These are phyloP conservation scores for Moesziomyces globuligerus DNA, from an alignment of 1,284 basidiomycete genomes.

Conservation along the genomic window DNA sequence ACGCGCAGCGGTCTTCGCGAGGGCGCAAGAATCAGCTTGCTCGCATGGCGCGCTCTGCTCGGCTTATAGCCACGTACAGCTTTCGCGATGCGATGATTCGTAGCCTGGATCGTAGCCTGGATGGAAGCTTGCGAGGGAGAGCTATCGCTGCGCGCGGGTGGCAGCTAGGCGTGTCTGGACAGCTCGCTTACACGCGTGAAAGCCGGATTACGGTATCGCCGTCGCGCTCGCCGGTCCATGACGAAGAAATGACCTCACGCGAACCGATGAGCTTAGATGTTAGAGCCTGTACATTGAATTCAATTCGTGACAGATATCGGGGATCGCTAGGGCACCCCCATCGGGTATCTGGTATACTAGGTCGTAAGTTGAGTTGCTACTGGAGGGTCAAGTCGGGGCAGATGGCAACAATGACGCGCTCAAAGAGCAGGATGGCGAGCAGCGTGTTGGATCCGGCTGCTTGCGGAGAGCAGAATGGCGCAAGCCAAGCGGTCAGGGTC, in stretches of 20 bases:
- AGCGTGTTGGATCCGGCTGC: slow-evolving; percentile 48
- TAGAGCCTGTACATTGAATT: too few species aligned
- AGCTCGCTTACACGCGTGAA: slow-evolving; percentile 38
- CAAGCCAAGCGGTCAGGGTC: slow-evolving; percentile 33
- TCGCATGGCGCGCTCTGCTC: too few species aligned
- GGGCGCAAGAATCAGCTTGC: too few species aligned
- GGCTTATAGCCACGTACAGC: too few species aligned
- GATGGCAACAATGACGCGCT: slow-evolving; percentile 35
- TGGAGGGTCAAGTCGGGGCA: slow-evolving; percentile 33
- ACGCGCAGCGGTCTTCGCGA: too few species aligned
- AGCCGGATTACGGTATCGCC: slow-evolving; percentile 28
- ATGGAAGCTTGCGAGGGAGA: too few species aligned
- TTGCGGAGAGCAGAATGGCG: slow-evolving; percentile 45
- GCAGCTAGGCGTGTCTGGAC: slow-evolving; percentile 1
- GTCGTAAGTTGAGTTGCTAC: background rate
- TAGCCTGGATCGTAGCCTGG: too few species aligned
- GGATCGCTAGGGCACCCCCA: too few species aligned
- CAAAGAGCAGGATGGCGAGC: slow-evolving; percentile 41
- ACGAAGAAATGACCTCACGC: slow-evolving; percentile 19
- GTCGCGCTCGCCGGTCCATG: background rate
- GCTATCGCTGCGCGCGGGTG: background rate
- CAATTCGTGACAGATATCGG: too few species aligned
- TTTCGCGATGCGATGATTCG: too few species aligned
- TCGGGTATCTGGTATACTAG: background rate
- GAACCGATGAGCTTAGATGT: background rate